Percentiles rank a stretch among this genome's conserved stretches.
Conservation (phyloP, 345 rosid species). For the Moringa oleifera region DNA sequence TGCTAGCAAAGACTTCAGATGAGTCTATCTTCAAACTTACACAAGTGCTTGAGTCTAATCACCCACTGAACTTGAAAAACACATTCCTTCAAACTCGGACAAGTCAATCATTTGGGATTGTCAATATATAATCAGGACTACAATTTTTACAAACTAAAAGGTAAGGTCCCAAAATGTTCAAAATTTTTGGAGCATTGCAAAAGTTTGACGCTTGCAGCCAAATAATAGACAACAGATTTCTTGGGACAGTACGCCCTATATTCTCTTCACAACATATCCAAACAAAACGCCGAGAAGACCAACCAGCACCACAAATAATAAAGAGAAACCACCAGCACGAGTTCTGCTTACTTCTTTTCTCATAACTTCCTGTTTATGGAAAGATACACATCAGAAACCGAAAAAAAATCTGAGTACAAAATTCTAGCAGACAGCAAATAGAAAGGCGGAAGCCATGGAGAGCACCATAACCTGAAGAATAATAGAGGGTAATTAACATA, state of each 20-base stretch:
- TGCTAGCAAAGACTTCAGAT: not conserved
- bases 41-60: not conserved
- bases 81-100: not conserved
- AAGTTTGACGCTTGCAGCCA: not conserved
- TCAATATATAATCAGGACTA: not conserved
- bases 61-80: not conserved
- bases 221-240: no score
- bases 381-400: not conserved
- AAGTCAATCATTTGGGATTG: not conserved
- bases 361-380: slow-evolving; percentile 46
- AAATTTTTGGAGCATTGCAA: not conserved
- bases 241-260: slow-evolving; percentile 8
- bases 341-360: slow-evolving; percentile 45
- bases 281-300: slow-evolving; percentile 50
- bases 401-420: not conserved
- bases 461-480: no score
- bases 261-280: slow-evolving; percentile 53
- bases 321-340: slow-evolving; percentile 38
- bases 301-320: slow-evolving; percentile 42
- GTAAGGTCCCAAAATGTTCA: not conserved
- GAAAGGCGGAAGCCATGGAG: not conserved
- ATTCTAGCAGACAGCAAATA: not conserved
- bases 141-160: not conserved
- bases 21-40: not conserved
- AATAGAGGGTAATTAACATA: no score